Evolutionary conservation across 768 basidiomycete genomes (phyloP).

Genomic region (Pleurotus tuber-regium): DNA sequence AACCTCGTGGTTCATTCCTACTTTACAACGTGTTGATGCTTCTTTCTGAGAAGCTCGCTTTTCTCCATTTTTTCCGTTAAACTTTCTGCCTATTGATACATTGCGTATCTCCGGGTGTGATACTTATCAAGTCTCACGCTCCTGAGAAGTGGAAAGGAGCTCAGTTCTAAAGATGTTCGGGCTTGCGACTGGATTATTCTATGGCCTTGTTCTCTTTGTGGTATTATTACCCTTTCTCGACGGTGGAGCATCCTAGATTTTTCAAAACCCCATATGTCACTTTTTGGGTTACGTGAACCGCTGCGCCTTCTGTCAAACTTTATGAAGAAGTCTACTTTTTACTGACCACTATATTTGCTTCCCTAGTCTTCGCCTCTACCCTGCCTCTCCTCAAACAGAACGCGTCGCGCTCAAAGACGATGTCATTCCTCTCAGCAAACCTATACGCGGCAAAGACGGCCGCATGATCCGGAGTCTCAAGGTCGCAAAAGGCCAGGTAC

Average conservation of each 20-base stretch:
- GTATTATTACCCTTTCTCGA: neutral
- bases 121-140: neutral
- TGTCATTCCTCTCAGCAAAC: slow-evolving; percentile 36
- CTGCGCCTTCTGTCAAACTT: neutral
- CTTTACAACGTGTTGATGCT: too few relatives aligned
- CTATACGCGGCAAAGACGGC: slow-evolving; percentile 28
- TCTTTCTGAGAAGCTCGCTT: neutral
- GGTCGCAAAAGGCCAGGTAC: slow-evolving; percentile 36
- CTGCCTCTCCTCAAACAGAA: slow-evolving; percentile 37
- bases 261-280: too few relatives aligned
- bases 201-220: neutral
- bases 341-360: neutral
- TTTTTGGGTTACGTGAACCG: too few relatives aligned
- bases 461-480: slow-evolving; percentile 22
- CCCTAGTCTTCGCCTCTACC: slow-evolving; percentile 37
- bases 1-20: too few relatives aligned
- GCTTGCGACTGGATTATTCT: neutral
- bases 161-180: too few relatives aligned
- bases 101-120: neutral
- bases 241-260: too few relatives aligned
- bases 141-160: too few relatives aligned
- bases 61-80: neutral
- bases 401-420: slow-evolving; percentile 38
- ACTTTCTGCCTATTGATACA: neutral
- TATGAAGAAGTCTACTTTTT: neutral